Percentiles rank a stretch among this genome's conserved stretches.
phyloP scores from a whole-genome alignment of 352 stramenopile species.

The Phytophthora idaei region DNA sequence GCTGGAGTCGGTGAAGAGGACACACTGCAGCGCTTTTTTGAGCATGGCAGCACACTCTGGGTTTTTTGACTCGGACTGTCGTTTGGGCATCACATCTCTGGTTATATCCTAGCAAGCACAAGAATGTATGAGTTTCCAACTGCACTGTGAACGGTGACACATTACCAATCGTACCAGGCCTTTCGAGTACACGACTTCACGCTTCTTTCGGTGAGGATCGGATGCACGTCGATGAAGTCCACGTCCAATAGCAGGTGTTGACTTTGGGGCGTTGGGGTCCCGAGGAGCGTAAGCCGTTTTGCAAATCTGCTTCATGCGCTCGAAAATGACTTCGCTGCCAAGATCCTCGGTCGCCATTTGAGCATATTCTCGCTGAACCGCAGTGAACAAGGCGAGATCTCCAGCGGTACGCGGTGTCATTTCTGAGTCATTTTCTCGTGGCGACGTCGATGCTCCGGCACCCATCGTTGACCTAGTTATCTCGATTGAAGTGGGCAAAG shows the following conservation, averaged over 20 bases:
- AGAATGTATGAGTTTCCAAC: not conserved
- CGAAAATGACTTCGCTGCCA: conserved; percentile 73
- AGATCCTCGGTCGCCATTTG: conserved; percentile 63
- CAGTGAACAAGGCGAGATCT: conserved; percentile 56
- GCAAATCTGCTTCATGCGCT: conserved; percentile 76
- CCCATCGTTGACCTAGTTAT: conserved; percentile 39
- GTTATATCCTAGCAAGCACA: conserved; percentile 40
- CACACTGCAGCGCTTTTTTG: conserved; percentile 61
- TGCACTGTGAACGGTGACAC: not conserved
- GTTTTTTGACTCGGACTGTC: conserved; percentile 70
- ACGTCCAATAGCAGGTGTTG: conserved; percentile 28
- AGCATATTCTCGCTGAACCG: conserved; percentile 67
- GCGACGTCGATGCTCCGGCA: conserved; percentile 42
- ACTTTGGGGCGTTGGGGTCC: conserved; percentile 40
- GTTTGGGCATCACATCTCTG: conserved; percentile 43
- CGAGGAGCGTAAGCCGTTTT: conserved; percentile 48
- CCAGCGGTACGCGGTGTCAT: conserved; percentile 18
- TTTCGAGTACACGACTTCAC: conserved; percentile 75
- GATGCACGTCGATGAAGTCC: conserved; percentile 57
- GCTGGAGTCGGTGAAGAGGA: conserved; percentile 69
- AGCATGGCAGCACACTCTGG: conserved; percentile 50
- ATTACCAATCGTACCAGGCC: conserved; percentile 47
- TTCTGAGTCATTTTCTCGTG: conserved; percentile 16
- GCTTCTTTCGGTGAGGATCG: conserved; percentile 69
- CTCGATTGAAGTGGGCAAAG: not conserved